Conservation (phyloP, 345 rosid species). For the Excoecaria cochinchinensis region DNA sequence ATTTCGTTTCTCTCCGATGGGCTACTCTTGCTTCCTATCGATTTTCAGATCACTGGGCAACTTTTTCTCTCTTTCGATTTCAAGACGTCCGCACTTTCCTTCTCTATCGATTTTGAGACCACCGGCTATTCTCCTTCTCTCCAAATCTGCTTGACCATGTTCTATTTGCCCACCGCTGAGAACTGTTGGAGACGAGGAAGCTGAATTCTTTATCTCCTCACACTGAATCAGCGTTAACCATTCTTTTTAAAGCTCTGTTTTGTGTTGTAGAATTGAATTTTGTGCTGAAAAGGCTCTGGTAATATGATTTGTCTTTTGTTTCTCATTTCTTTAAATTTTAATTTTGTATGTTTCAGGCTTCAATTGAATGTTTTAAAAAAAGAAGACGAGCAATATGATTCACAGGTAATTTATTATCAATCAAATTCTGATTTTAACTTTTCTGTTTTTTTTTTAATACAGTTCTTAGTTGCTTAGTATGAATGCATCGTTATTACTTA, state of each 20-base stretch:
- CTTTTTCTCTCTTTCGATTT: too few relatives aligned
- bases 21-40: too few relatives aligned
- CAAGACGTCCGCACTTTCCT: too few relatives aligned
- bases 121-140: too few relatives aligned
- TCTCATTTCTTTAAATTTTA: not conserved
- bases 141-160: slow-evolving; percentile 38
- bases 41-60: too few relatives aligned
- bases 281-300: too few relatives aligned
- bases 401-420: too few relatives aligned
- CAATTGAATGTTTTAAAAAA: slow-evolving; percentile 4
- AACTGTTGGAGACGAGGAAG: slow-evolving; percentile 25
- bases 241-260: not conserved
- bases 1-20: too few relatives aligned
- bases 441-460: too few relatives aligned
- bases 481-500: not conserved
- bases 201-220: not conserved
- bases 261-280: not conserved
- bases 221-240: slow-evolving; percentile 16
- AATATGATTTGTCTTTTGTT: not conserved
- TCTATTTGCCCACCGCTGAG: slow-evolving; percentile 24
- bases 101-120: too few relatives aligned
- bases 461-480: not conserved
- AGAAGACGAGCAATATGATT: slow-evolving; percentile 18
- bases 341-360: slow-evolving; percentile 21
- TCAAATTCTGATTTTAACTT: too few relatives aligned